Evolutionary conservation across 2,329 filamentous ascomycete genomes (phyloP).

Genomic region (Xylaria multiplex): DNA sequence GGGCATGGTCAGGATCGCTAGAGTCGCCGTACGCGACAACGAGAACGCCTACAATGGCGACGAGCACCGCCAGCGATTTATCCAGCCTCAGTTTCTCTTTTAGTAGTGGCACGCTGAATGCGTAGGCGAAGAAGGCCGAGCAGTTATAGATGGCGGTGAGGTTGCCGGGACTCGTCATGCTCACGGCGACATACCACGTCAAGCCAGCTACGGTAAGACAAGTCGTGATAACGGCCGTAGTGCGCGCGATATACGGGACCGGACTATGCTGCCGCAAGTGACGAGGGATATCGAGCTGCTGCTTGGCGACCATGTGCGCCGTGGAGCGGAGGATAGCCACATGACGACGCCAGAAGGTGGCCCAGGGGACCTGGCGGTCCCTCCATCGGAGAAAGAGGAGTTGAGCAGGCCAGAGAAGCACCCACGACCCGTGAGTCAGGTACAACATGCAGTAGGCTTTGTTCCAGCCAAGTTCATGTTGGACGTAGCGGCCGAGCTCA

Average conservation of each 20-base stretch:
- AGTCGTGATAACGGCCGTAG: constrained; percentile 83
- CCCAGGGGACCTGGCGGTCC: constrained; percentile 81
- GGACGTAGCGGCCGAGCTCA: constrained; percentile 93
- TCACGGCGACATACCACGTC: constrained; percentile 95
- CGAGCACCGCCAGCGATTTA: constrained; percentile 85
- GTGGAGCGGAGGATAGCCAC: constrained; percentile 62
- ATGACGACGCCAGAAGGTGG: constrained; percentile 81
- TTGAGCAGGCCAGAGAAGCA: constrained; percentile 86
- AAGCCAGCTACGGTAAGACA: constrained; percentile 89
- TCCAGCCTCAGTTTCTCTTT: constrained; percentile 84
- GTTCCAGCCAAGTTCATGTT: constrained; percentile 90
- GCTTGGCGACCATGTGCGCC: constrained; percentile 84
- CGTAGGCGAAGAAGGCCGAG: constrained; percentile 98
- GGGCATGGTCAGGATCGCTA: constrained; percentile 53
- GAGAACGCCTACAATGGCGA: constrained; percentile 90
- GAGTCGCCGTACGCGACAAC: constrained; percentile 94
- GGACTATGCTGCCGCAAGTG: constrained; percentile 54
- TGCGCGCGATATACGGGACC: constrained; percentile 77
- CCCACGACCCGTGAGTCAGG: constrained; percentile 94
- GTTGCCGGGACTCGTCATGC: constrained; percentile 91
- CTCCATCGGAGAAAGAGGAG: constrained; percentile 82
- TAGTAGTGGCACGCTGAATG: constrained; percentile 90
- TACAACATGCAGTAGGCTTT: constrained; percentile 99
- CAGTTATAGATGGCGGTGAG: constrained; percentile 99
- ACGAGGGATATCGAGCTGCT: constrained; percentile 73